Percentiles rank a stretch among this genome's conserved stretches.
Conservation (phyloP, 1,139 yeast species). For the Saccharomyces hybrid region DNA sequence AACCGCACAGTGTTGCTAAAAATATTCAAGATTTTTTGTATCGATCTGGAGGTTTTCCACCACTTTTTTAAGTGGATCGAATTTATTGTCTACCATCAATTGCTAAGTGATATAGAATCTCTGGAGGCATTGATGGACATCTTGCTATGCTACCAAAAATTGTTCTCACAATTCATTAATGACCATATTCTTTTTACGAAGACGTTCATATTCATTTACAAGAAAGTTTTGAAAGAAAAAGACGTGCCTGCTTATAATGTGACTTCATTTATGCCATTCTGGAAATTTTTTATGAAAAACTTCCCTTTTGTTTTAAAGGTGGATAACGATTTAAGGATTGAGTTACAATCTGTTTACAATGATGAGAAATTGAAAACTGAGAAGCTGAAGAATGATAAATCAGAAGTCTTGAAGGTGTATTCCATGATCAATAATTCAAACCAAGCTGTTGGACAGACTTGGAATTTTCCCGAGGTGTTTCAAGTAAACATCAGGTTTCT, state of each 20-base stretch:
- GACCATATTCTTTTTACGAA: slow-evolving; percentile 30
- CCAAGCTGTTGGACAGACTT: slow-evolving; percentile 6
- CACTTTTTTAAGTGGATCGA: slow-evolving; percentile 32
- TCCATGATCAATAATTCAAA: slow-evolving; percentile 7
- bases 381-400: slow-evolving; percentile 16
- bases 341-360: slow-evolving; percentile 25
- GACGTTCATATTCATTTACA: slow-evolving; percentile 26
- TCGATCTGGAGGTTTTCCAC: slow-evolving; percentile 22
- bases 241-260: slow-evolving; percentile 22
- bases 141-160: slow-evolving; percentile 23
- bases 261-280: slow-evolving; percentile 25
- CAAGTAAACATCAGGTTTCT: slow-evolving; percentile 24
- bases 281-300: slow-evolving; percentile 30
- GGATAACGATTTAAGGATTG: slow-evolving; percentile 26
- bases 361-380: slow-evolving; percentile 25
- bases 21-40: slow-evolving; percentile 23
- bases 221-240: slow-evolving; percentile 19
- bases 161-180: slow-evolving; percentile 29
- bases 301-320: slow-evolving; percentile 24
- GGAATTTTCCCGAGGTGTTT: slow-evolving; percentile 26
- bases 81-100: slow-evolving; percentile 30
- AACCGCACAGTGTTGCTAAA: slow-evolving; percentile 16
- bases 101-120: slow-evolving; percentile 24
- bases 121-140: slow-evolving; percentile 27
- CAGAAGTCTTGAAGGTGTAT: slow-evolving; percentile 12